Percentiles rank a stretch among this genome's conserved stretches.
Conservation (phyloP, 345 rosid species). For the Erucastrum elatum region DNA sequence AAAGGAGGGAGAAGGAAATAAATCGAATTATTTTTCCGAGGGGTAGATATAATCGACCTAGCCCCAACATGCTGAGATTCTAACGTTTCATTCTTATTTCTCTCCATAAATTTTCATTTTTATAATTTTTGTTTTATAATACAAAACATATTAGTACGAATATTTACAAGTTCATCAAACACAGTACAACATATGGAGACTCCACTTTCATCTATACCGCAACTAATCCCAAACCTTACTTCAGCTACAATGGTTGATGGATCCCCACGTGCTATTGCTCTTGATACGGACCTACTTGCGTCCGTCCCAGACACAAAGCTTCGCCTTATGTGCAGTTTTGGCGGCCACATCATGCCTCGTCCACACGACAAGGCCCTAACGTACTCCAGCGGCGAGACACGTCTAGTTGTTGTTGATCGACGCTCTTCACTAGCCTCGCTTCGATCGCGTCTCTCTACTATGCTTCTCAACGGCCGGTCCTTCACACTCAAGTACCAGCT, state of each 20-base stretch:
- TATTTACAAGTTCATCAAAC: neutral
- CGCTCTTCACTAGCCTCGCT: constrained; percentile 55
- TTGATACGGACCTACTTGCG: constrained; percentile 47
- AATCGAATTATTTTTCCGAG: neutral
- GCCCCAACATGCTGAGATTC: constrained; percentile 14
- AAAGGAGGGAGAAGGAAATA: neutral
- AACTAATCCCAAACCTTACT: constrained; percentile 24
- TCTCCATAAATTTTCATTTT: too few relatives aligned
- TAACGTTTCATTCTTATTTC: constrained; percentile 10
- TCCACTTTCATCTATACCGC: constrained; percentile 34
- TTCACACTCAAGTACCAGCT: constrained; percentile 85
- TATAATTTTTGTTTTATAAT: neutral
- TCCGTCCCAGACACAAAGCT: constrained; percentile 64
- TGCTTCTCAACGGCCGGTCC: constrained; percentile 62
- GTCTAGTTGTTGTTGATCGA: constrained; percentile 65
- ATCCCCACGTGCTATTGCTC: constrained; percentile 51
- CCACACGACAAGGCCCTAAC: constrained; percentile 79
- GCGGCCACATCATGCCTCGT: constrained; percentile 90
- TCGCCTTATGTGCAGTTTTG: constrained; percentile 87
- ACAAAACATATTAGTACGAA: neutral
- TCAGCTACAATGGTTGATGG: constrained; percentile 41
- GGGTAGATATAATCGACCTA: neutral
- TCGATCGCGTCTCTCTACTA: constrained; percentile 58
- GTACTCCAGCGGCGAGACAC: constrained; percentile 77
- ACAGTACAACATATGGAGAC: constrained; percentile 26